Evolutionary conservation across 2,329 filamentous ascomycete genomes (phyloP), one percentile per base, ranked within the genome.

Genomic region (Huntiella abstrusa): DNA sequence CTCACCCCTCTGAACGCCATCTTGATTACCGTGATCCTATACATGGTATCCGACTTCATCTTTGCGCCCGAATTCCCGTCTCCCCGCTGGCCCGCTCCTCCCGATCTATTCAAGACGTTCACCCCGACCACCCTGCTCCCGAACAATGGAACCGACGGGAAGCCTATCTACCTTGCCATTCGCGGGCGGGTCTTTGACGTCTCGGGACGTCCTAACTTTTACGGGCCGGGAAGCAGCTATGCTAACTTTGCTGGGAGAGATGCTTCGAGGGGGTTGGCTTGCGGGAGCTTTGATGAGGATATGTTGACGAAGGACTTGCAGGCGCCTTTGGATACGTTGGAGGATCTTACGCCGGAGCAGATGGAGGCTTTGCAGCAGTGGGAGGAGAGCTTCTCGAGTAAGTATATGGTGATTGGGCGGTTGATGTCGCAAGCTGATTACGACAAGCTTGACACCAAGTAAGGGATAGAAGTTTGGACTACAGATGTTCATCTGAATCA

Each of bases 181-280:
- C 82, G 85, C 37, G 87, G 91, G 45, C 77, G 77, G 43, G 80
- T 96, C 52, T 96, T 95, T 60, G 91, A 98, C 59, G 88, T 96
- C 17, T 77, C 79, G 0, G 66, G 77, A 11, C 88, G 91, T 17
- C 75, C 80, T 57, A 87, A 92, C 67, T 96, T 96, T 63, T 98
- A 98, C 64, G 91, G 91, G 3, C 91, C 91, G 15, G 87, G 86
- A 10, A 88, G 88, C 0, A 86, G 88, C 2, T 98, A 98, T 62
- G 79, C 80, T 61, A 96, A 96, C 66, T 98, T 98, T 59, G 91
- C 91, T 0, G 91, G 91, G 0, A 70, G 87, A 35, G 91, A 98
- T 62, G 91, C 91, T 15, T 85, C 75, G 53, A 73, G 88, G 45
- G 91, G 91, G 1, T 65, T 98, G 50, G 88, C 91, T 1, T 83